Evolutionary conservation across 495 filamentous ascomycete genomes (phyloP).

Genomic region (Neurospora sp.): DNA sequence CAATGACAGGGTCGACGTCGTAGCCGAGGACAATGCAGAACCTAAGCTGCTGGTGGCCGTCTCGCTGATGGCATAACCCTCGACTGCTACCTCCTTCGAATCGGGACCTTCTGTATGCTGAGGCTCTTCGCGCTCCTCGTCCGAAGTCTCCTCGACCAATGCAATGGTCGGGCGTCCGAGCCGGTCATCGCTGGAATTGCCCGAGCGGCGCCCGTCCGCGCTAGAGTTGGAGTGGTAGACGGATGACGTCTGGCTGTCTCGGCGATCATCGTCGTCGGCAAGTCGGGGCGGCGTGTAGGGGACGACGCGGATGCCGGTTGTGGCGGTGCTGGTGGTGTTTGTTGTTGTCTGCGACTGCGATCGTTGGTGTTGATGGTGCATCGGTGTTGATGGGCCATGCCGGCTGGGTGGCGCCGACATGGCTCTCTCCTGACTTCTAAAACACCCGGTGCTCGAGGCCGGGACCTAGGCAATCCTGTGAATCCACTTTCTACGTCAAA

Average conservation of each 20-base stretch:
- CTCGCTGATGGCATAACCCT: conserved; percentile 10
- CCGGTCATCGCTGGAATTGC: conserved; percentile 13
- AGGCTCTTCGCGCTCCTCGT: neutral
- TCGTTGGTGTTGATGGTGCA: conserved; percentile 49
- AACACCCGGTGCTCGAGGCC: conserved; percentile 19
- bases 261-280: conserved; percentile 19
- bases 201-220: conserved; percentile 10
- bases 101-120: neutral
- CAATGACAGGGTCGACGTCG: conserved; percentile 28
- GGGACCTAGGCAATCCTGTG: conserved; percentile 17
- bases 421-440: conserved; percentile 15
- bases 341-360: conserved; percentile 44
- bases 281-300: conserved; percentile 41
- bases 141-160: neutral
- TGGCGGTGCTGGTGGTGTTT: conserved; percentile 10
- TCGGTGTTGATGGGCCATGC: conserved; percentile 31
- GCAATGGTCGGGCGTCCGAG: neutral
- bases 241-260: conserved; percentile 24
- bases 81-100: conserved; percentile 7
- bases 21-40: conserved; percentile 30
- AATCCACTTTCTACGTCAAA: conserved; percentile 16
- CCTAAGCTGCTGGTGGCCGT: conserved; percentile 13
- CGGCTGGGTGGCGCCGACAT: conserved; percentile 27
- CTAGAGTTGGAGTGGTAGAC: conserved; percentile 5
- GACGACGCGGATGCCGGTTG: conserved; percentile 38